Percentiles rank a stretch among this genome's conserved stretches.
Evolutionary conservation across 257 asterid species (phyloP).

Genomic region (Handroanthus guayacan): DNA sequence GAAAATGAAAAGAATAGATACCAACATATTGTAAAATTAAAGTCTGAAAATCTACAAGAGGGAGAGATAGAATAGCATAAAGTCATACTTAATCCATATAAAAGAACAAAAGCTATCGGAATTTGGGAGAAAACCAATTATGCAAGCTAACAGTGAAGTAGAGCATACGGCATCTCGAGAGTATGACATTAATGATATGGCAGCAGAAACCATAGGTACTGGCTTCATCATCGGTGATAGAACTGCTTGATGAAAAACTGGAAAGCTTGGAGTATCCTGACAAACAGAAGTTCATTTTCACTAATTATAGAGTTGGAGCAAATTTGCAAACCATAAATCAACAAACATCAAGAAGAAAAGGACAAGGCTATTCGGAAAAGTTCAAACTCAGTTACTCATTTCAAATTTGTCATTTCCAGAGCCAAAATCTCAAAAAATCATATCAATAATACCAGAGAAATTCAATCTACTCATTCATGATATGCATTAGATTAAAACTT

Average conservation of each 20-base stretch:
- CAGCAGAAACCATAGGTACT: slow-evolving; percentile 74
- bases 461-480: slow-evolving; percentile 5
- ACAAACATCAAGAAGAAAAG: background rate
- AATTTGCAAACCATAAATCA: slow-evolving; percentile 24
- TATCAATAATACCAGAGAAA: slow-evolving; percentile 3
- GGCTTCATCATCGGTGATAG: slow-evolving; percentile 76
- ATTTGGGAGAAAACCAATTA: background rate
- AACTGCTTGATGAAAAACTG: slow-evolving; percentile 70
- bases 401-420: background rate
- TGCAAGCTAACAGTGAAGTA: slow-evolving; percentile 22
- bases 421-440: slow-evolving; percentile 13
- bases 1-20: slow-evolving; percentile 3
- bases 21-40: slow-evolving; percentile 21
- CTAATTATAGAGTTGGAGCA: background rate
- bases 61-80: slow-evolving; percentile 3
- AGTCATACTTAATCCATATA: slow-evolving; percentile 10
- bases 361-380: slow-evolving; percentile 5
- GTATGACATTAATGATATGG: slow-evolving; percentile 78
- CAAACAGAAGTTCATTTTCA: slow-evolving; percentile 31
- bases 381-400: background rate
- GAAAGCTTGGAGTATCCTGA: slow-evolving; percentile 61
- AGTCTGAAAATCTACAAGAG: slow-evolving; percentile 4
- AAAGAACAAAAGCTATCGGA: slow-evolving; percentile 11
- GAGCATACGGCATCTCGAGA: slow-evolving; percentile 66
- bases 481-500: background rate